Conservation (phyloP, 2,329 filamentous ascomycete genomes). For the Fusarium torreyae region DNA sequence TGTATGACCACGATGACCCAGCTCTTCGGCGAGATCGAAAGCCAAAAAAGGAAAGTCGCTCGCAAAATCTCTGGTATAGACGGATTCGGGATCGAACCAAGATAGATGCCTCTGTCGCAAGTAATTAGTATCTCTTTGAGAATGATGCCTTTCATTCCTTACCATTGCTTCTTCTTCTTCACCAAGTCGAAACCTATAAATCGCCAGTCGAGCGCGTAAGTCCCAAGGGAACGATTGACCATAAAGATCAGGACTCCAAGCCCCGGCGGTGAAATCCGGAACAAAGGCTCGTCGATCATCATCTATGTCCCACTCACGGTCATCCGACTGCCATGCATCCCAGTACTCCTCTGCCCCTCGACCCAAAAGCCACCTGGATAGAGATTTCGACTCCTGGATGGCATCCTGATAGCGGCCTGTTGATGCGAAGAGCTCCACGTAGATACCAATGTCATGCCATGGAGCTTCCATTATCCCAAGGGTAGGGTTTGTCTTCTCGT, state of each 20-base stretch:
- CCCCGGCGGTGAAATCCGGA: slow-evolving; percentile 70
- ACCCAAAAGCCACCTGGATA: slow-evolving; percentile 87
- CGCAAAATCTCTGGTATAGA: slow-evolving; percentile 62
- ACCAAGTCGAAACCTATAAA: slow-evolving; percentile 83
- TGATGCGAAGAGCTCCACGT: slow-evolving; percentile 83
- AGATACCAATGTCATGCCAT: slow-evolving; percentile 91
- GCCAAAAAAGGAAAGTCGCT: slow-evolving; percentile 84
- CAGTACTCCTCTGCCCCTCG: slow-evolving; percentile 82
- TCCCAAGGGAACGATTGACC: slow-evolving; percentile 84
- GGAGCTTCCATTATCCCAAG: slow-evolving; percentile 59
- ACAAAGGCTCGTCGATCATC: slow-evolving; percentile 77
- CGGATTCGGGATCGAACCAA: slow-evolving; percentile 77
- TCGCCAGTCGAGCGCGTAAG: slow-evolving; percentile 84
- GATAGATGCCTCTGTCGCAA: slow-evolving; percentile 72
- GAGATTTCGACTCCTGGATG: slow-evolving; percentile 76
- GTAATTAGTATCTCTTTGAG: slow-evolving; percentile 25
- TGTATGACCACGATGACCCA: slow-evolving; percentile 54
- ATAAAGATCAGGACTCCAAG: slow-evolving; percentile 72
- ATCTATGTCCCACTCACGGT: slow-evolving; percentile 89
- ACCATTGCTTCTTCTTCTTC: slow-evolving; percentile 81
- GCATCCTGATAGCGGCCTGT: slow-evolving; percentile 75
- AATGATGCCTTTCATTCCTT: slow-evolving; percentile 53
- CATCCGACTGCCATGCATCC: slow-evolving; percentile 80
- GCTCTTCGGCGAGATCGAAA: slow-evolving; percentile 71
- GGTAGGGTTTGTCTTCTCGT: slow-evolving; percentile 55